Base-by-base conservation (phyloP, 225 moss, liverwort and hornwort genomes). In the Takakia lepidozioides region DNA sequence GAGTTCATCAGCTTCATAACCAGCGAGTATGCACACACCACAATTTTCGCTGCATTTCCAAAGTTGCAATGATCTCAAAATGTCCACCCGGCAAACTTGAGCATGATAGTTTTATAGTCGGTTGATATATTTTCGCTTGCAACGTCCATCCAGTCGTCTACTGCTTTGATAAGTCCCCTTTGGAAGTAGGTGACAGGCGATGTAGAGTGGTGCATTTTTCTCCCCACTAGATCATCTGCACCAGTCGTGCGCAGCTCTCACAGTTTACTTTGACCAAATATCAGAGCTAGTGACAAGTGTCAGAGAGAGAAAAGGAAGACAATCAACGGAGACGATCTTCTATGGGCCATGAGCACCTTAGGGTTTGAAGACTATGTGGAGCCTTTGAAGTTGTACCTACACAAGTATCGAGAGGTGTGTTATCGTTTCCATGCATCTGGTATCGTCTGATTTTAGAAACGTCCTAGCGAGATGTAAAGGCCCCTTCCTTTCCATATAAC, bases 311-410 rank as follows among this genome's bases (percentile, higher is more conserved):
- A 88, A 62, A 61, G 88, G 2, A 93, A 88, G 60, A 93, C 93
- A 0, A 93, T 93, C 32, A 93, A 93, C 29, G 93, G 93, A 7
- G 93, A 93, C 35, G 93, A 93, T 59, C 53, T 93, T 17, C 64
- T 93, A 1, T 93, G 93, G 93, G 93, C 93, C n/a, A 93, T 93
- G 93, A 93, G 93, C 65, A 93, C 93, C 13, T 63, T 93, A 74
- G 93, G 93, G 73, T 93, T 93, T 24, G 93, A 93, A 36, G 93
- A 93, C 55, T 88, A 93, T 36, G 88, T 88, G 34, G 93, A 93
- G 63, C 93, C 93, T 2, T 42, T 93, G 65, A 93, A 88, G 56
- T 71, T 93, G 1, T 88, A 93, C 59, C 52, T 93, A 2, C 93
- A 83, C 51, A 93, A 93, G 61, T 93, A 93, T 48, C 67, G 93